A percentile compares a stretch with the other conserved stretches of the same genome.
These are phyloP conservation scores for Lotus japonicus DNA, from an alignment of 306 rosid species.

Conservation along the genomic window DNA sequence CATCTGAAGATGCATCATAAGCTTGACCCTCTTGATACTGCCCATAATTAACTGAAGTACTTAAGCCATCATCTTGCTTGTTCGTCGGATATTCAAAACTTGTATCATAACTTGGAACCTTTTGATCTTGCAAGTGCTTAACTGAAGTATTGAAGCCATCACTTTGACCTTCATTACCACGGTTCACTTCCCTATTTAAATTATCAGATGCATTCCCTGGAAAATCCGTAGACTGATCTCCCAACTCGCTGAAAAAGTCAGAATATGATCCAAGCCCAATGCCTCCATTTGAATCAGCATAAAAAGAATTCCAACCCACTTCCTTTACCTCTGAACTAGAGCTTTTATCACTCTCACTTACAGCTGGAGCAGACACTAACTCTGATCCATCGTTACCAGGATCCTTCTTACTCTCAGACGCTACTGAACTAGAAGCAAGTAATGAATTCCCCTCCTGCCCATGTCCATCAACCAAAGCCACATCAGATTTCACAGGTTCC, in stretches of 20 bases:
- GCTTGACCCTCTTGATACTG: conserved; percentile 42
- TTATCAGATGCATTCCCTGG: conserved; percentile 1
- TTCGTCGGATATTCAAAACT: conserved; percentile 25
- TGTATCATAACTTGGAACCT: conserved; percentile 34
- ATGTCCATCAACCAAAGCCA: conserved; percentile 12
- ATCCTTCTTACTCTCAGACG: conserved; percentile 18
- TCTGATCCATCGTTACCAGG: conserved; percentile 29
- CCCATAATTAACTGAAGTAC: conserved; percentile 23
- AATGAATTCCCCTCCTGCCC: conserved; percentile 21
- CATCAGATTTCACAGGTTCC: conserved; percentile 19
- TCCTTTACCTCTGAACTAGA: conserved; percentile 47
- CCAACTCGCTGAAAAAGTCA: conserved; percentile 69
- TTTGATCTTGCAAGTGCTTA: conserved; percentile 36
- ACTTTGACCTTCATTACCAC: conserved; percentile 26
- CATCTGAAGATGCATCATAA: conserved; percentile 35
- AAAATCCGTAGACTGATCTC: conserved; percentile 37
- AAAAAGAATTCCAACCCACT: conserved; percentile 76
- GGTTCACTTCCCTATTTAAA: conserved; percentile 24
- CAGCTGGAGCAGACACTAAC: background rate
- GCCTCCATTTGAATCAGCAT: conserved; percentile 54
- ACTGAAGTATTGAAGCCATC: conserved; percentile 26
- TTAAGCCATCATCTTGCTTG: conserved; percentile 34
- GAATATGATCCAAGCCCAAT: conserved; percentile 58
- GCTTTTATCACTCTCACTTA: conserved; percentile 22
- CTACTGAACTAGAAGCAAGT: conserved; percentile 27